Base-by-base conservation (phyloP, 345 rosid species). In the Microcos paniculata region DNA sequence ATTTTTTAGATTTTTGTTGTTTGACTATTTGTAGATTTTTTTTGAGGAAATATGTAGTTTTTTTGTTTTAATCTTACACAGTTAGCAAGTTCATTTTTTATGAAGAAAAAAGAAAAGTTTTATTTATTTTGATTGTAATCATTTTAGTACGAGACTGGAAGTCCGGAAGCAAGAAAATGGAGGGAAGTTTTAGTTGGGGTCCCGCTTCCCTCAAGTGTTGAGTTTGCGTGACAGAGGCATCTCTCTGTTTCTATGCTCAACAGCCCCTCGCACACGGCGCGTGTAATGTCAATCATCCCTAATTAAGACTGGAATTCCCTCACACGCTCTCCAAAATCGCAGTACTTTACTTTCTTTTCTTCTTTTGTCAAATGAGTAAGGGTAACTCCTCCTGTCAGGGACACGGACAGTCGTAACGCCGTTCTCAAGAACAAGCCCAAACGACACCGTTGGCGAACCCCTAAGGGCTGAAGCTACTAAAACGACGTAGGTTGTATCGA, bases 121-220 rank as follows among this genome's bases (percentile, higher is more conserved):
- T 53, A 53, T n/a, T 8, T n/a, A 35, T 35, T 35, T 35, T 53
- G 26, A 53, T 52, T 19, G 6, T 35, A 52, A 52, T 52, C 15
- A 55, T 55, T 55, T 55, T 10, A 30, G 59, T 55, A 42, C 21
- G 67, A 40, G 42, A 66, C 53, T 9, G 21, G 23, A 45, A 40
- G 42, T 43, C 53, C 4, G 21, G 23, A 45, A 48, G 33, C 35
- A 67, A 67, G 58, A 30, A 69, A 69, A 28, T 80, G 67, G 81
- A 78, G 84, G 78, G 78, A 64, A 72, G 72, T 61, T 51, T 68
- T 59, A 52, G 55, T 2, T 35, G 52, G 80, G 90, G 91, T 48
- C 94, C 96, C 90, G 70, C 88, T 56, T 16, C 70, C 63, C 63
- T 51, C 68, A 46, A 77, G 73, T 70, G 76, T 75, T 49, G 79